Evolutionary conservation across 768 basidiomycete species (phyloP).

Genomic region (Lentinula guzmanii): DNA sequence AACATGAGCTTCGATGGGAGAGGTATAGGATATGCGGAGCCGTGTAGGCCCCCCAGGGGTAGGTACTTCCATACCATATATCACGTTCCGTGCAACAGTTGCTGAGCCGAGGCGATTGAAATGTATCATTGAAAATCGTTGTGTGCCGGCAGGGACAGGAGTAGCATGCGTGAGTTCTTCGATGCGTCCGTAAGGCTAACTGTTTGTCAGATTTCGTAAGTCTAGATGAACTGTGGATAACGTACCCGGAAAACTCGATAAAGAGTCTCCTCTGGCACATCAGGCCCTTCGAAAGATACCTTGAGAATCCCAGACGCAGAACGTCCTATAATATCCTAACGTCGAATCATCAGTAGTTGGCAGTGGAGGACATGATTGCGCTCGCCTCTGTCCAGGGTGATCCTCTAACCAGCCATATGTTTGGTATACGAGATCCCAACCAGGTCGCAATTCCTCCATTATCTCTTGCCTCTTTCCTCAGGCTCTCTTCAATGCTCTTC

Average conservation of each 20-base stretch:
- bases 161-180: constrained; percentile 54
- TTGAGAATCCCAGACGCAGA: constrained; percentile 70
- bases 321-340: constrained; percentile 43
- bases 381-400: constrained; percentile 76
- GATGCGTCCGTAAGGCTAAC: constrained; percentile 80
- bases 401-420: constrained; percentile 71
- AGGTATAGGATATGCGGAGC: constrained; percentile 54
- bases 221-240: constrained; percentile 5
- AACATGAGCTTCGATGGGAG: constrained; percentile 57
- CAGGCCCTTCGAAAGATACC: constrained; percentile 86
- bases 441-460: constrained; percentile 62
- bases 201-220: not conserved
- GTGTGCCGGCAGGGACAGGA: constrained; percentile 58
- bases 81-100: constrained; percentile 74
- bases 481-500: constrained; percentile 39
- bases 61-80: constrained; percentile 52
- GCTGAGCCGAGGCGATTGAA: constrained; percentile 66
- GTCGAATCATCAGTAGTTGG: not conserved
- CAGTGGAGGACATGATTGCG: not conserved
- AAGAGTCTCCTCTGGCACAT: constrained; percentile 72
- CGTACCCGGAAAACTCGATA: constrained; percentile 76
- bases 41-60: constrained; percentile 10
- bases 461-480: constrained; percentile 37
- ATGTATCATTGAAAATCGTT: constrained; percentile 57
- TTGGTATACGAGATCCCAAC: constrained; percentile 43